Conservation (phyloP, 192 early-diverging fungal genomes). For the Coemansia sp. region DNA sequence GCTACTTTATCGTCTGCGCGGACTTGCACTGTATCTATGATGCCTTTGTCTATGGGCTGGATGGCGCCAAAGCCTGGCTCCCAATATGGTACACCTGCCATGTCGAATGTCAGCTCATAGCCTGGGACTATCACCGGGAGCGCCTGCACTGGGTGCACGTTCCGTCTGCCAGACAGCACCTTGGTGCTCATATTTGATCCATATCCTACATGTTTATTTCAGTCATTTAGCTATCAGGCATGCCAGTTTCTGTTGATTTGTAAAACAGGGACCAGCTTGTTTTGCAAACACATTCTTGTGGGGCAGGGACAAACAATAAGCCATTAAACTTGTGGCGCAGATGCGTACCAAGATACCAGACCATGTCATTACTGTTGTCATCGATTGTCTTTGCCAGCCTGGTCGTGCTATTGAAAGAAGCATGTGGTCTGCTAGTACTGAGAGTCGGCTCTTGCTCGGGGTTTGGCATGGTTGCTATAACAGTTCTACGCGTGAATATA, state of each 20-base stretch:
- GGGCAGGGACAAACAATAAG: background rate
- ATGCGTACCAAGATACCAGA: conserved; percentile 41
- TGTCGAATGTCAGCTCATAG: conserved; percentile 52
- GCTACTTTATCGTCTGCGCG: background rate
- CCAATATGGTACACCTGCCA: conserved; percentile 46
- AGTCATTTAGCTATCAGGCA: background rate
- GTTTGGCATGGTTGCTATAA: background rate
- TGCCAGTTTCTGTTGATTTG: too few species aligned
- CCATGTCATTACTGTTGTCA: conserved; percentile 5
- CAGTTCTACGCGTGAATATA: background rate
- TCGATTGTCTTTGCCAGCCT: background rate
- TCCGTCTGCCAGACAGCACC: conserved; percentile 48
- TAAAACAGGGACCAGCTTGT: background rate
- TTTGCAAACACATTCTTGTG: background rate
- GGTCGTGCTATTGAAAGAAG: background rate
- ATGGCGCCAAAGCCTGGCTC: conserved; percentile 53
- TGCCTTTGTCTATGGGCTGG: conserved; percentile 11
- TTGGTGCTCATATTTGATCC: conserved; percentile 52
- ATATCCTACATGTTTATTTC: conserved; percentile 24
- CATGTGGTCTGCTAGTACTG: background rate
- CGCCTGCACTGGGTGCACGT: conserved; percentile 41
- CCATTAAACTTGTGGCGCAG: background rate
- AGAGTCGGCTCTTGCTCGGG: background rate
- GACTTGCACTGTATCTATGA: background rate
- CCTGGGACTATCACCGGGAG: conserved; percentile 36